phyloP scores from a whole-genome alignment of 179 eudicot genomes.

The Nepenthes alata region DNA sequence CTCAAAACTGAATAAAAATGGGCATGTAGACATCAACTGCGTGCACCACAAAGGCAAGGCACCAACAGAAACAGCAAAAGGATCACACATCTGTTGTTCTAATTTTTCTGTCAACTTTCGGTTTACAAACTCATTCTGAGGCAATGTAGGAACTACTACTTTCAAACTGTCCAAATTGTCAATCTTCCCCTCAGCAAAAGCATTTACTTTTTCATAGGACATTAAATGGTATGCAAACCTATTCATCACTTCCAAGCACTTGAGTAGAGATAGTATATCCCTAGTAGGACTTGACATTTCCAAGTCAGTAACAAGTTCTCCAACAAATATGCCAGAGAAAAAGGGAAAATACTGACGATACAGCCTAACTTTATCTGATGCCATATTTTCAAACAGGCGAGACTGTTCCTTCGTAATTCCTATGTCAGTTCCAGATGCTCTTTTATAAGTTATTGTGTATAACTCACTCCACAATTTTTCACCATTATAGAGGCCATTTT shows the following conservation, averaged over 20 bases:
- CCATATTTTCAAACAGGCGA: slow-evolving; percentile 13
- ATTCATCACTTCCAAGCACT: slow-evolving; percentile 65
- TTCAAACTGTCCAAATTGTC: slow-evolving; percentile 41
- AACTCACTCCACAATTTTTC: slow-evolving; percentile 49
- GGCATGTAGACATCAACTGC: slow-evolving; percentile 56
- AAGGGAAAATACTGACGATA: slow-evolving; percentile 28
- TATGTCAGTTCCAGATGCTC: slow-evolving; percentile 16
- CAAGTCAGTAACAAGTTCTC: slow-evolving; percentile 29
- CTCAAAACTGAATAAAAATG: slow-evolving; percentile 76
- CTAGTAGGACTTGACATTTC: slow-evolving; percentile 39
- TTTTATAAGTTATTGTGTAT: slow-evolving; percentile 49
- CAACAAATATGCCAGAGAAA: slow-evolving; percentile 23
- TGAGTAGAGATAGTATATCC: slow-evolving; percentile 56
- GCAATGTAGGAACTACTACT: slow-evolving; percentile 28
- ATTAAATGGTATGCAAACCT: slow-evolving; percentile 49
- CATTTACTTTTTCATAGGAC: slow-evolving; percentile 35
- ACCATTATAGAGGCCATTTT: slow-evolving; percentile 19
- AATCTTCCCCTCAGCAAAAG: slow-evolving; percentile 52
- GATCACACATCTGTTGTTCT: slow-evolving; percentile 81
- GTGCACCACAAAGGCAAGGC: slow-evolving; percentile 87
- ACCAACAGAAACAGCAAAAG: slow-evolving; percentile 55
- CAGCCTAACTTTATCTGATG: slow-evolving; percentile 12
- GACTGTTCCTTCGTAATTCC: slow-evolving; percentile 10
- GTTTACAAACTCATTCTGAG: slow-evolving; percentile 62
- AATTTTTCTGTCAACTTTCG: slow-evolving; percentile 74